Conservation (phyloP, 2,329 filamentous ascomycete genomes). For the Pseudogymnoascus sp. region DNA sequence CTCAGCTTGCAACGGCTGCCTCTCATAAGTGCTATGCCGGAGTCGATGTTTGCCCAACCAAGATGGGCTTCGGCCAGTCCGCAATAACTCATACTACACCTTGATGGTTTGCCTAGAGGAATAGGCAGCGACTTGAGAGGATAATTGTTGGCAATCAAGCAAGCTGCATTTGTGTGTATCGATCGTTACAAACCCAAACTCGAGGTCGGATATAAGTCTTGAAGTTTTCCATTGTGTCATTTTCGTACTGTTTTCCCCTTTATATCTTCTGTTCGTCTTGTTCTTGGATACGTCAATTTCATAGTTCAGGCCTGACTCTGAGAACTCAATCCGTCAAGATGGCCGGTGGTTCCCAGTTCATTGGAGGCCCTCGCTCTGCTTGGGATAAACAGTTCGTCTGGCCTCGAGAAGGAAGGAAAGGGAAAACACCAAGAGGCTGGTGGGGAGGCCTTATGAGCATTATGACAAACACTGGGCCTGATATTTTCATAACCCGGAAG, state of each 20-base stretch:
- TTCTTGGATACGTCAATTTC: background rate
- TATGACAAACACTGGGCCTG: conserved; percentile 33
- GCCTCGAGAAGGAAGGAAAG: conserved; percentile 4
- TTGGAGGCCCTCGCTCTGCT: background rate
- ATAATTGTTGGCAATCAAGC: conserved; percentile 5
- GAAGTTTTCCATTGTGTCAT: background rate
- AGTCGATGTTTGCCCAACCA: conserved; percentile 5
- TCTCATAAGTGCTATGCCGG: background rate
- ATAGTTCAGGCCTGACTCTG: background rate
- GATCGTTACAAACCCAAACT: conserved; percentile 1
- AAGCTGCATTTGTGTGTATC: conserved; percentile 1
- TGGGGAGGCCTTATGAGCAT: conserved; percentile 22
- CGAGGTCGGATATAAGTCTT: conserved; percentile 1
- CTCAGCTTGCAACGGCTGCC: background rate
- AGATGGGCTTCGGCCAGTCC: background rate
- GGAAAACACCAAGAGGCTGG: conserved; percentile 16
- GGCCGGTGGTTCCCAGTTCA: conserved; percentile 21
- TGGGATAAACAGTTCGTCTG: conserved; percentile 10
- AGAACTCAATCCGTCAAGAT: conserved; percentile 20
- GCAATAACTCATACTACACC: background rate
- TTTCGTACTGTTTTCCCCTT: background rate
- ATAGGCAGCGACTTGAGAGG: background rate
- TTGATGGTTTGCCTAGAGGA: background rate
- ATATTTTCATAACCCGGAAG: conserved; percentile 30
- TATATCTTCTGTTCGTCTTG: background rate